Percentiles rank a stretch among this genome's conserved stretches.
Conservation (phyloP, 1,284 basidiomycete genomes). For the Cutaneotrichosporon mucoides region DNA sequence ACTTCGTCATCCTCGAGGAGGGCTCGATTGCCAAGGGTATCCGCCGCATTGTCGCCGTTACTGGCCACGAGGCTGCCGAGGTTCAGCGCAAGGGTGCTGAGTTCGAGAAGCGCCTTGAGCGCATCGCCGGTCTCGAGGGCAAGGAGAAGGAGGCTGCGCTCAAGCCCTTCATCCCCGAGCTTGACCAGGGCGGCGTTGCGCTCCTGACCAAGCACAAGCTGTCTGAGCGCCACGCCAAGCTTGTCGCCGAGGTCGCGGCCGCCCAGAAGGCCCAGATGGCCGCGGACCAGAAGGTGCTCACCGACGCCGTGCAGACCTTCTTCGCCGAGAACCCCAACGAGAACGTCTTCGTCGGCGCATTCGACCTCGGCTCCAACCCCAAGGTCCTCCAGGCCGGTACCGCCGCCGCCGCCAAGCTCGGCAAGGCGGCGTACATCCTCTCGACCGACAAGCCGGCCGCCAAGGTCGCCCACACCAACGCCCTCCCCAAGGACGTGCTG, state of each 20-base stretch:
- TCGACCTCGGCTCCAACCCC: constrained; percentile 63
- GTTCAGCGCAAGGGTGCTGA: constrained; percentile 68
- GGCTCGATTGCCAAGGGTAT: constrained; percentile 98
- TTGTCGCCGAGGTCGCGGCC: constrained; percentile 82
- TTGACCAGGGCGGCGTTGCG: constrained; percentile 86
- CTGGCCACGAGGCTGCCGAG: constrained; percentile 85
- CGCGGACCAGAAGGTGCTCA: constrained; percentile 69
- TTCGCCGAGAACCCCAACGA: constrained; percentile 73
- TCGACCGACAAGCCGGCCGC: constrained; percentile 64
- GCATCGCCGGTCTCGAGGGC: constrained; percentile 62
- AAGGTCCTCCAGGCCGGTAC: constrained; percentile 63
- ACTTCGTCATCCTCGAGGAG: constrained; percentile 91
- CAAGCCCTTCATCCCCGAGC: constrained; percentile 79
- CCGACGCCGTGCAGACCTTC: constrained; percentile 65
- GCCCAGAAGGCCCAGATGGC: constrained; percentile 76
- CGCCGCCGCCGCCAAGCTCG: constrained; percentile 66
- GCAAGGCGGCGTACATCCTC: constrained; percentile 85
- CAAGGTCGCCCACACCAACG: constrained; percentile 87
- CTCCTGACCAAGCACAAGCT: constrained; percentile 76
- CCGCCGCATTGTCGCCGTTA: constrained; percentile 88
- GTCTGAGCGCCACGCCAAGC: constrained; percentile 65
- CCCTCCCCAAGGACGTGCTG: constrained; percentile 64
- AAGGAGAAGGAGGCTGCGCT: constrained; percentile 80
- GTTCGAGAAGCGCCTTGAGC: constrained; percentile 62
- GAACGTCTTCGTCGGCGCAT: constrained; percentile 62